phyloP scores from a whole-genome alignment of 495 filamentous ascomycete species.

The Sabuloglossum arenarium region DNA sequence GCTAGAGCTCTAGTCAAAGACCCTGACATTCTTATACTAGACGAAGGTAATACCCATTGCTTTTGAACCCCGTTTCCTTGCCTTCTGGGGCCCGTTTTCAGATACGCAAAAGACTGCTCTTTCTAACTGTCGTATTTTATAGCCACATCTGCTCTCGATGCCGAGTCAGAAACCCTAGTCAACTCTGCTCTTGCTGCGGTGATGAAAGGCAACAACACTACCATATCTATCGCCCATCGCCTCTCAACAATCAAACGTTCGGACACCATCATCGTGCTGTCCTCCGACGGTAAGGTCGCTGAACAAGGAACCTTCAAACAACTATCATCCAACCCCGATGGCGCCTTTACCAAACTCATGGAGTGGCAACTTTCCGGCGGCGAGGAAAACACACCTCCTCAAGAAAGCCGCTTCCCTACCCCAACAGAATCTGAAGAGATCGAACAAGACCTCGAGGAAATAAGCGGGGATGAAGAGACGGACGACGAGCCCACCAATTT shows the following conservation, averaged over 20 bases:
- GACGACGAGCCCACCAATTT: conserved; percentile 11
- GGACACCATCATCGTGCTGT: conserved; percentile 78
- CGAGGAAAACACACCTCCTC: conserved; percentile 21
- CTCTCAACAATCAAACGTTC: conserved; percentile 90
- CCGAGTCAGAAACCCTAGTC: conserved; percentile 92
- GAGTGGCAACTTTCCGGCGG: conserved; percentile 95
- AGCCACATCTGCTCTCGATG: conserved; percentile 79
- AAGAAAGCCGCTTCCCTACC: conserved; percentile 3
- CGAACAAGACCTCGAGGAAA: conserved; percentile 12
- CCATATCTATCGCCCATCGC: conserved; percentile 89
- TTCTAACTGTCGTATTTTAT: background rate
- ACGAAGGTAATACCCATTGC: conserved; percentile 31
- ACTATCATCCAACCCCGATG: conserved; percentile 45
- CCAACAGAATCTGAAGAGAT: conserved; percentile 20
- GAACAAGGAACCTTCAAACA: conserved; percentile 71
- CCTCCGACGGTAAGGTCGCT: conserved; percentile 64
- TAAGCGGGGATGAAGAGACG: conserved; percentile 7
- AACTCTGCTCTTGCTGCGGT: conserved; percentile 69
- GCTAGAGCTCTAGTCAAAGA: conserved; percentile 86
- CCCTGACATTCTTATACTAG: conserved; percentile 87
- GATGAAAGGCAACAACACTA: conserved; percentile 72
- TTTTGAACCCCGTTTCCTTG: background rate
- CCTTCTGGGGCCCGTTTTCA: background rate
- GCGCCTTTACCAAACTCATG: conserved; percentile 88
- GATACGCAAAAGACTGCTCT: background rate